These are phyloP conservation scores for Boletus insuetus DNA, from an alignment of 768 basidiomycete genomes.

Conservation along the genomic window DNA sequence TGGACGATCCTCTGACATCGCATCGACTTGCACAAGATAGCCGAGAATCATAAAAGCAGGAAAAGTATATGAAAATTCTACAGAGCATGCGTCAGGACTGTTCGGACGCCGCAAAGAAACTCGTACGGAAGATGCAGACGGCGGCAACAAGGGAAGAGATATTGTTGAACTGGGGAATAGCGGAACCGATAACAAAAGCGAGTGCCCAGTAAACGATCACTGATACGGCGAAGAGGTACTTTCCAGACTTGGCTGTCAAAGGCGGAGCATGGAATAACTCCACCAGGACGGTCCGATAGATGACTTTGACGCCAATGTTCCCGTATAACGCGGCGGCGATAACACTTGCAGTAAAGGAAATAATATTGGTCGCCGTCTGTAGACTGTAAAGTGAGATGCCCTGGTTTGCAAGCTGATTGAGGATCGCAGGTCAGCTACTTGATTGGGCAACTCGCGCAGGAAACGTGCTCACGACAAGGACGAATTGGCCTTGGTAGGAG, in stretches of 20 bases:
- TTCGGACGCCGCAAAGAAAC: constrained; percentile 30
- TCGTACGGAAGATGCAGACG: constrained; percentile 49
- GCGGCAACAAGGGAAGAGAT: constrained; percentile 56
- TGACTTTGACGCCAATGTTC: constrained; percentile 61
- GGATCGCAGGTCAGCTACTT: not conserved
- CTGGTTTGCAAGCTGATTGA: constrained; percentile 30
- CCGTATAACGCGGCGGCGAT: constrained; percentile 65
- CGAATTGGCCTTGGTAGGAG: constrained; percentile 62
- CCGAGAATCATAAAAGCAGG: constrained; percentile 38
- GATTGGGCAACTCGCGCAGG: not conserved
- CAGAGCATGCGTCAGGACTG: constrained; percentile 35
- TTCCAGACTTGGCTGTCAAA: constrained; percentile 38
- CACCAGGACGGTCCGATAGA: constrained; percentile 53
- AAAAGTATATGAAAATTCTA: constrained; percentile 38
- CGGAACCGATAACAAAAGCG: constrained; percentile 57
- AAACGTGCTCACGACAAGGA: constrained; percentile 22
- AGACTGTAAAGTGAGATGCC: constrained; percentile 32
- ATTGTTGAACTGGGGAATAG: constrained; percentile 57
- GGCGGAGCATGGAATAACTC: constrained; percentile 50
- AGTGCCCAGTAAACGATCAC: constrained; percentile 24
- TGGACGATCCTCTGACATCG: constrained; percentile 20
- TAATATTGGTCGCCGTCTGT: constrained; percentile 38
- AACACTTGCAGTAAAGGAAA: constrained; percentile 49
- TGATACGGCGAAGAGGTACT: constrained; percentile 28
- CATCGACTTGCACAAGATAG: constrained; percentile 28